Percentiles rank a stretch among this genome's conserved stretches.
Evolutionary conservation across 2,329 filamentous ascomycete genomes (phyloP).

Genomic region (Penicillium polonicum): DNA sequence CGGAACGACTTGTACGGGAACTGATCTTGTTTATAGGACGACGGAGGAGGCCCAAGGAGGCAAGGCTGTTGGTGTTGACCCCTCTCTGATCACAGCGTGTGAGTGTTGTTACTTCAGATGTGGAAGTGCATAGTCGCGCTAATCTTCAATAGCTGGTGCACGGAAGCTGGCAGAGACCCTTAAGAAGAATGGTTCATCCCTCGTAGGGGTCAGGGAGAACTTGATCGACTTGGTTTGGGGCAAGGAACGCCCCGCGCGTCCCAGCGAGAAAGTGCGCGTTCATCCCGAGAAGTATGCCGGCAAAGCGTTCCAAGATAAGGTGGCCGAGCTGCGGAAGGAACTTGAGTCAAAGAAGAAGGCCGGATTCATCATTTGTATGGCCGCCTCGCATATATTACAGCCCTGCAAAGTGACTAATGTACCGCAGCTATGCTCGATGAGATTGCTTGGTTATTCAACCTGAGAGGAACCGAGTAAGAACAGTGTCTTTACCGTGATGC

Average conservation of each 20-base stretch:
- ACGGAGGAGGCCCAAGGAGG: constrained; percentile 81
- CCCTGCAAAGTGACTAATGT: constrained; percentile 12
- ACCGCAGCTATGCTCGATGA: constrained; percentile 78
- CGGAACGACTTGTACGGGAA: not conserved
- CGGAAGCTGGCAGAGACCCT: constrained; percentile 81
- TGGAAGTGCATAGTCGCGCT: constrained; percentile 5
- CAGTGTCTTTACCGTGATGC: not conserved
- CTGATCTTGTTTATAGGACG: constrained; percentile 46
- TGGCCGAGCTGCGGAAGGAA: constrained; percentile 84
- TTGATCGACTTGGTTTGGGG: constrained; percentile 92
- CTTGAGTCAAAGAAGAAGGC: constrained; percentile 84
- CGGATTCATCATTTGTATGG: constrained; percentile 74
- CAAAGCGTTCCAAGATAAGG: constrained; percentile 77
- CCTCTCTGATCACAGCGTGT: constrained; percentile 75
- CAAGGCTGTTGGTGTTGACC: constrained; percentile 87
- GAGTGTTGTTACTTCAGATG: constrained; percentile 23
- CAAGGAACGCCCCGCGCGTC: constrained; percentile 67
- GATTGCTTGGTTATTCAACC: constrained; percentile 97
- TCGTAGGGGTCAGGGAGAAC: constrained; percentile 76
- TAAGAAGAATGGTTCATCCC: constrained; percentile 74
- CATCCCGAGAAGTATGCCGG: constrained; percentile 73
- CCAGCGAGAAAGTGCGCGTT: constrained; percentile 72
- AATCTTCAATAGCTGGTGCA: constrained; percentile 53
- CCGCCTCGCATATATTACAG: not conserved
- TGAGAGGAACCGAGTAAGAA: constrained; percentile 77